Evolutionary conservation across 441 rosid species (phyloP), one percentile per base, ranked within the genome.

Genomic region (Pelargonium cotyledonis): DNA sequence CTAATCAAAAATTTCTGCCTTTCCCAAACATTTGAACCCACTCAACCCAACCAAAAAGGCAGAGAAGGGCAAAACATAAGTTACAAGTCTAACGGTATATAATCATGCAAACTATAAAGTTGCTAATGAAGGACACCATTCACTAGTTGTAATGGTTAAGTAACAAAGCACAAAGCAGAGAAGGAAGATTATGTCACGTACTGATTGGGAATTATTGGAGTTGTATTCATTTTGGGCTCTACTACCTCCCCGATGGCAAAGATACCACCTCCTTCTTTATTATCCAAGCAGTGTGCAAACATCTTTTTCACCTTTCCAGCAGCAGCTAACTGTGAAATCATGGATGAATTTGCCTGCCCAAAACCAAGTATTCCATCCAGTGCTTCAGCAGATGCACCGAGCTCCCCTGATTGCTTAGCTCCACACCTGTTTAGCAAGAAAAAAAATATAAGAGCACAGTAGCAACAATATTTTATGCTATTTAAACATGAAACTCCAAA

Each of bases 201-300:
- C 97, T 80, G 87, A 76, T 82, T 80, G 61, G 96, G 85, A 58
- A 90, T 81, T 85, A 95, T 73, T 10, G 96, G 88, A 77, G 97
- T 91, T 29, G 96, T 87, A 68, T 75, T 82, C 58, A 91, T 86
- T 82, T 82, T 85, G 0, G 99, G 97, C 44, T 90, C 82, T 55
- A 87, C 91, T 23, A 94, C 82, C 70, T 91, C 86, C 44, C 96
- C 96, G 49, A 88, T 86, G 66, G 95, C 86, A 71, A 95, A 95
- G 38, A 91, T 88, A 72, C 99, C 97, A 4, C 97, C 97, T 55
- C 97, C 97, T 6, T 81, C 66, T 53, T 61, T 63, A 72, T 77
- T 88, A 72, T 95, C 96, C 82, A 95, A 77, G 80, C 97, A 95
- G 80, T 95, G 99, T 3, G 92, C 85, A 85, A 90, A 91, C 70